Percentiles rank a stretch among this genome's conserved stretches.
Conservation (phyloP, 345 rosid genomes). For the Salix exigua region DNA sequence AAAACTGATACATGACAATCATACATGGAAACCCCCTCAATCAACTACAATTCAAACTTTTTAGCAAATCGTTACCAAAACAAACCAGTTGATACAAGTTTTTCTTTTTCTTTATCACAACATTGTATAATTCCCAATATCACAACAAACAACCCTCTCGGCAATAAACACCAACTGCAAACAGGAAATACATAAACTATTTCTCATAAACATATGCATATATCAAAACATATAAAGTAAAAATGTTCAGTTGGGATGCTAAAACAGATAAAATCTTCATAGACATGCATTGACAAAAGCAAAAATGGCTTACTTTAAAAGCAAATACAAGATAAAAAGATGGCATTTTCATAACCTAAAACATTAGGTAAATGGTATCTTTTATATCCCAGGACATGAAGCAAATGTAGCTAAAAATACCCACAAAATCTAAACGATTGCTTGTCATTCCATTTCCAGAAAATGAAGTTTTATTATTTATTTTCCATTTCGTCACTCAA, state of each 20-base stretch:
- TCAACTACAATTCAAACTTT: slow-evolving; percentile 3
- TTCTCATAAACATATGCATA: not conserved
- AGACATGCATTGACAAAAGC: not conserved
- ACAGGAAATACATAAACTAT: not conserved
- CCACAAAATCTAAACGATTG: slow-evolving; percentile 7
- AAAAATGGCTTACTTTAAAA: slow-evolving; percentile 13
- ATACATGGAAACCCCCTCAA: slow-evolving; percentile 5
- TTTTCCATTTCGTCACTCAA: slow-evolving; percentile 1
- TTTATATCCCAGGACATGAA: slow-evolving; percentile 11
- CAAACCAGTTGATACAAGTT: slow-evolving; percentile 11
- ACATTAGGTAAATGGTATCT: slow-evolving; percentile 24
- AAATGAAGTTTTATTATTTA: slow-evolving; percentile 1
- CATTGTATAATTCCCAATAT: slow-evolving; percentile 1
- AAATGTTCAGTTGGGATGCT: not conserved
- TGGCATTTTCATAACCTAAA: slow-evolving; percentile 4
- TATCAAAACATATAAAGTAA: not conserved
- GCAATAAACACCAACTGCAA: not conserved
- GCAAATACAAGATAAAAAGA: slow-evolving; percentile 10
- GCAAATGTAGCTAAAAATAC: slow-evolving; percentile 30
- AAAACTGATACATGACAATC: not conserved
- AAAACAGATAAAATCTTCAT: too few relatives aligned
- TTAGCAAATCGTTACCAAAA: slow-evolving; percentile 1
- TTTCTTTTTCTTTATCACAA: not conserved
- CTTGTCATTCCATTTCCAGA: slow-evolving; percentile 17
- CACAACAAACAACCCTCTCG: slow-evolving; percentile 4